phyloP scores from a whole-genome alignment of 2,329 filamentous ascomycete species.

The Botrytis cinerea region DNA sequence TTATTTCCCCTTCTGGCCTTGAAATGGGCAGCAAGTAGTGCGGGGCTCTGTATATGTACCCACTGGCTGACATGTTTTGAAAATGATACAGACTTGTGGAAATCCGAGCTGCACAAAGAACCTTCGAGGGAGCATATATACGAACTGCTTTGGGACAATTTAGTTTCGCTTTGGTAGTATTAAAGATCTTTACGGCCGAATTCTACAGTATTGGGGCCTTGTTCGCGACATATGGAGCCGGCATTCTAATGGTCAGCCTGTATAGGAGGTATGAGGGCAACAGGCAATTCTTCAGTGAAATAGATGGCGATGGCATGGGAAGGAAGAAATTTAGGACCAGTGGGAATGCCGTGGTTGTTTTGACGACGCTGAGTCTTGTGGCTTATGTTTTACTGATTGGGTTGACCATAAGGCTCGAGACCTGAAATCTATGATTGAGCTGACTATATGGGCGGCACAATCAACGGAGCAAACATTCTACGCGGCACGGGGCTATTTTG shows the following conservation, averaged over 20 bases:
- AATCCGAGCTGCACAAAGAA: slow-evolving; percentile 90
- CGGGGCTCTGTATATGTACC: background rate
- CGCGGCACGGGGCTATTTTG: background rate
- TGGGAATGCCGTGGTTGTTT: slow-evolving; percentile 61
- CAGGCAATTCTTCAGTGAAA: slow-evolving; percentile 79
- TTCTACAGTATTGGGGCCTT: slow-evolving; percentile 97
- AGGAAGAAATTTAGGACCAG: slow-evolving; percentile 63
- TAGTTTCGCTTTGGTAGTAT: slow-evolving; percentile 88
- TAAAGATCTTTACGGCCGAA: slow-evolving; percentile 95
- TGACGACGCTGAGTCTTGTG: slow-evolving; percentile 57
- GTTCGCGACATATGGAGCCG: slow-evolving; percentile 87
- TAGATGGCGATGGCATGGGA: slow-evolving; percentile 45
- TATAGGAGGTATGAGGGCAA: slow-evolving; percentile 92
- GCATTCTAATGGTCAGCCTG: slow-evolving; percentile 77
- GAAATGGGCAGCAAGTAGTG: background rate
- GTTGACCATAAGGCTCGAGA: slow-evolving; percentile 50
- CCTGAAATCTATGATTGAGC: slow-evolving; percentile 26
- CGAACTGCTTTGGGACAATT: slow-evolving; percentile 94
- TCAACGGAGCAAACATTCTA: slow-evolving; percentile 10
- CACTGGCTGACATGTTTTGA: slow-evolving; percentile 8
- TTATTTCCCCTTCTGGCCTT: slow-evolving; percentile 3
- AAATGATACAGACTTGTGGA: slow-evolving; percentile 67
- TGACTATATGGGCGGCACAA: slow-evolving; percentile 11
- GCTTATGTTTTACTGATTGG: slow-evolving; percentile 60
- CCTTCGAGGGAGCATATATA: slow-evolving; percentile 96